Percentiles rank a stretch among this genome's conserved stretches.
Conservation (phyloP, 2,329 filamentous ascomycete species). For the Arthrobotrys megalospora region DNA sequence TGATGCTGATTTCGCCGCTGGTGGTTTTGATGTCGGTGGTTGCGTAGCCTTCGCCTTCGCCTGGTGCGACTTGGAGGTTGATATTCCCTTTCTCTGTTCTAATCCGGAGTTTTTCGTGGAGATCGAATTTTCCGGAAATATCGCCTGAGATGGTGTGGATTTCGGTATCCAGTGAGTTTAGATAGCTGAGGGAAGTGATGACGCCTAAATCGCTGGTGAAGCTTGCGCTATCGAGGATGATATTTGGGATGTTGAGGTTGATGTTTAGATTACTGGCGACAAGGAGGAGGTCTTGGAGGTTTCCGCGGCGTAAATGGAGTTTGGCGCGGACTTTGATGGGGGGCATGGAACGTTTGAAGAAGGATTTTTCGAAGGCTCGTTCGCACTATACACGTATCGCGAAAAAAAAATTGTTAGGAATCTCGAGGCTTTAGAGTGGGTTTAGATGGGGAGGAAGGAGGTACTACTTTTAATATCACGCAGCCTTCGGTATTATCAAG, state of each 20-base stretch:
- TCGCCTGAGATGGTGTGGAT: slow-evolving; percentile 19
- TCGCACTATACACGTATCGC: slow-evolving; percentile 32
- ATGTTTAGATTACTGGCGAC: slow-evolving; percentile 42
- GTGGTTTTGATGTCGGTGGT: slow-evolving; percentile 26
- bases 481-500: slow-evolving; percentile 33
- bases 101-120: slow-evolving; percentile 41
- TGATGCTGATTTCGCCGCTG: slow-evolving; percentile 32
- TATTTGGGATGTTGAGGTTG: slow-evolving; percentile 30
- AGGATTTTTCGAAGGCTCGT: slow-evolving; percentile 27
- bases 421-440: neutral
- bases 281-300: slow-evolving; percentile 35
- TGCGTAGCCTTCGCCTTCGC: slow-evolving; percentile 34
- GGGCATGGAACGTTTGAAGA: slow-evolving; percentile 30
- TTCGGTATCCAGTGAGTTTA: slow-evolving; percentile 36
- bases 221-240: slow-evolving; percentile 10
- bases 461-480: slow-evolving; percentile 37
- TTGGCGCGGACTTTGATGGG: slow-evolving; percentile 48
- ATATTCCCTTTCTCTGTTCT: slow-evolving; percentile 38
- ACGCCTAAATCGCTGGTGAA: slow-evolving; percentile 27
- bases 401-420: slow-evolving; percentile 14
- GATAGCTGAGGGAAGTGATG: slow-evolving; percentile 8
- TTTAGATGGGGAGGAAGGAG: neutral
- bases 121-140: slow-evolving; percentile 37
- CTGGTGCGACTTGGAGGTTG: slow-evolving; percentile 13
- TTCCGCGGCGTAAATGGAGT: slow-evolving; percentile 32